Conservation (phyloP, 768 basidiomycete species). For the Lepiota brunneoincarnata region DNA sequence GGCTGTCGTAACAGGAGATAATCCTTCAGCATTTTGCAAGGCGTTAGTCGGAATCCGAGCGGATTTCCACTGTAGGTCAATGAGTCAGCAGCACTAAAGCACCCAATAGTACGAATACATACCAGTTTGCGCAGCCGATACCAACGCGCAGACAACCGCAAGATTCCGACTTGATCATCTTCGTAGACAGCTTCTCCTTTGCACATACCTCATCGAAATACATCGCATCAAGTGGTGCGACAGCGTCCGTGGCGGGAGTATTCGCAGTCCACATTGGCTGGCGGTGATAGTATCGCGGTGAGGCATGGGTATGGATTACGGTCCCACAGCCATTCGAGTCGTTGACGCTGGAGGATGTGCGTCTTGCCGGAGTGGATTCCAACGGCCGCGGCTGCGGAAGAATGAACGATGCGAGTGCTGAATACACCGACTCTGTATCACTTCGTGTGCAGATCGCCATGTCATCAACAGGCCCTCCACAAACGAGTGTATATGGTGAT, state of each 20-base stretch:
- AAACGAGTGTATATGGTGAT: conserved; percentile 24
- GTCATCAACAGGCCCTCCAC: conserved; percentile 22
- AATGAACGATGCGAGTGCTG: conserved; percentile 23
- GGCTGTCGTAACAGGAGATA: conserved; percentile 24
- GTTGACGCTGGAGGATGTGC: conserved; percentile 15
- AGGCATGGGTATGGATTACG: conserved; percentile 51
- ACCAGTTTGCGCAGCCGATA: conserved; percentile 22
- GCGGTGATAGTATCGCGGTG: conserved; percentile 20
- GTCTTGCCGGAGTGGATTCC: conserved; percentile 19
- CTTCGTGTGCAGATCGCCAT: background rate
- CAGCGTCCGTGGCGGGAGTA: conserved; percentile 46
- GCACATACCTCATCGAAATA: conserved; percentile 12
- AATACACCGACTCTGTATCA: conserved; percentile 10
- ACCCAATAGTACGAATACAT: conserved; percentile 14
- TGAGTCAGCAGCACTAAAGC: too few relatives aligned
- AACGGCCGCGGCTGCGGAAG: conserved; percentile 34
- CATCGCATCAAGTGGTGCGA: conserved; percentile 40
- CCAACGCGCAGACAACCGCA: conserved; percentile 6
- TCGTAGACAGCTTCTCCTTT: conserved; percentile 10
- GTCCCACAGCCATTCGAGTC: conserved; percentile 62
- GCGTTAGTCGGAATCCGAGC: conserved; percentile 59
- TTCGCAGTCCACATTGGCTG: conserved; percentile 54
- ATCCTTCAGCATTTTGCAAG: conserved; percentile 53
- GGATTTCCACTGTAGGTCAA: conserved; percentile 50
- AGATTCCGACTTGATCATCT: conserved; percentile 5